Conservation (phyloP, 192 early-diverging fungal species). For the Entophlyctis helioformis region DNA sequence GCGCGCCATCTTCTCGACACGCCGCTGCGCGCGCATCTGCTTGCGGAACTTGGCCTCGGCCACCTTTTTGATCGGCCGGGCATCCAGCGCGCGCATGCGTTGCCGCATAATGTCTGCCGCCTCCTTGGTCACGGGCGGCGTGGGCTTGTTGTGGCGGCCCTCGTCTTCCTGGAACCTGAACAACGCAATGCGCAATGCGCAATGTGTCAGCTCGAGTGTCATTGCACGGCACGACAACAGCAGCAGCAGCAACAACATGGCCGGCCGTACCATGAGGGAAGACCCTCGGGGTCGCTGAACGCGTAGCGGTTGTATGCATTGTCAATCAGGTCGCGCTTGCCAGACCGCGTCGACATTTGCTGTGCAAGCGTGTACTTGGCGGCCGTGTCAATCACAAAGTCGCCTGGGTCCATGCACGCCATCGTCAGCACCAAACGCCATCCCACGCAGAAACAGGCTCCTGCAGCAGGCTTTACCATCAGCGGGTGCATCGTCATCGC, state of each 20-base stretch:
- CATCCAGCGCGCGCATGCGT: constrained; percentile 79
- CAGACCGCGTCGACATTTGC: constrained; percentile 65
- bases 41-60: constrained; percentile 97
- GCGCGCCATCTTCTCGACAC: constrained; percentile 69
- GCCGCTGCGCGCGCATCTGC: constrained; percentile 67
- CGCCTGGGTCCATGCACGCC: too few species aligned
- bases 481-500: too few species aligned
- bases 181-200: constrained; percentile 3
- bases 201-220: too few species aligned
- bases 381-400: constrained; percentile 71
- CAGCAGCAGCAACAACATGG: too few species aligned
- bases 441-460: too few species aligned
- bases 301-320: constrained; percentile 84
- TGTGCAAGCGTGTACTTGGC: constrained; percentile 84
- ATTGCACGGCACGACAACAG: too few species aligned
- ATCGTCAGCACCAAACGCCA: too few species aligned
- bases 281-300: constrained; percentile 70
- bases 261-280: constrained; percentile 65
- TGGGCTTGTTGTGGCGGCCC: constrained; percentile 72
- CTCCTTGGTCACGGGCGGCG: constrained; percentile 93
- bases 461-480: too few species aligned
- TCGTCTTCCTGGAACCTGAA: constrained; percentile 83
- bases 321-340: constrained; percentile 77
- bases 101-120: constrained; percentile 76
- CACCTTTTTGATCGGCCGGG: constrained; percentile 97